Conservation (phyloP, 1,284 basidiomycete genomes). For the Ganoderma multipileum region DNA sequence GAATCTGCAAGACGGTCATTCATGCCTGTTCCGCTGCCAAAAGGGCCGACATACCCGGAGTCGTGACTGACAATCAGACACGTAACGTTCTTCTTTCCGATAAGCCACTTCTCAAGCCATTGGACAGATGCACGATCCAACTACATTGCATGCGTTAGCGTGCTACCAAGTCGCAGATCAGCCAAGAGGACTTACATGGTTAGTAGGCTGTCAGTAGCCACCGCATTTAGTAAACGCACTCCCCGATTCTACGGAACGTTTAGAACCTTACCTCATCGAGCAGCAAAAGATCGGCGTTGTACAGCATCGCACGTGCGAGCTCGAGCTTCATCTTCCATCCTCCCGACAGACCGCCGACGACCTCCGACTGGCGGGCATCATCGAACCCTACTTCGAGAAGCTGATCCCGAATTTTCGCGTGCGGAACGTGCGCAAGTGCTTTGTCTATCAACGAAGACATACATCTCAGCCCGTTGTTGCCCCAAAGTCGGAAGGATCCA, state of each 20-base stretch:
- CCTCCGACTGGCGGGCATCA: slow-evolving; percentile 83
- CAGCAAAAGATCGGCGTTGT: slow-evolving; percentile 93
- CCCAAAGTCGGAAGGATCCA: slow-evolving; percentile 11
- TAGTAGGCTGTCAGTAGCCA: slow-evolving; percentile 74
- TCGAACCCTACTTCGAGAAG: slow-evolving; percentile 92
- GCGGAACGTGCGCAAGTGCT: slow-evolving; percentile 62
- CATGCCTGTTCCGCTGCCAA: slow-evolving; percentile 12
- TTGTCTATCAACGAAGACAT: slow-evolving; percentile 55
- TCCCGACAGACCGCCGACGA: slow-evolving; percentile 92
- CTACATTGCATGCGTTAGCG: slow-evolving; percentile 46
- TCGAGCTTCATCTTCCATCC: slow-evolving; percentile 99
- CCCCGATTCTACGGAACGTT: slow-evolving; percentile 7
- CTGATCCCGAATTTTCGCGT: slow-evolving; percentile 79
- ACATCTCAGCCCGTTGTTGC: not conserved
- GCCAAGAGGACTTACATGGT: slow-evolving; percentile 72
- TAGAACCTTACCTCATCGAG: slow-evolving; percentile 73
- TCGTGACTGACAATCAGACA: slow-evolving; percentile 98
- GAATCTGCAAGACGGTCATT: slow-evolving; percentile 62
- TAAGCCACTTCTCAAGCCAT: slow-evolving; percentile 94
- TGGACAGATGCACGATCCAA: slow-evolving; percentile 90
- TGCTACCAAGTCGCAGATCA: slow-evolving; percentile 16
- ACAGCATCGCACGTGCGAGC: slow-evolving; percentile 93
- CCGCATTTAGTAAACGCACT: slow-evolving; percentile 20
- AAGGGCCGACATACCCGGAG: slow-evolving; percentile 71
- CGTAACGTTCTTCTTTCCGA: slow-evolving; percentile 83